Evolutionary conservation across 768 basidiomycete genomes (phyloP).

Genomic region (Gloeostereum incarnatum): DNA sequence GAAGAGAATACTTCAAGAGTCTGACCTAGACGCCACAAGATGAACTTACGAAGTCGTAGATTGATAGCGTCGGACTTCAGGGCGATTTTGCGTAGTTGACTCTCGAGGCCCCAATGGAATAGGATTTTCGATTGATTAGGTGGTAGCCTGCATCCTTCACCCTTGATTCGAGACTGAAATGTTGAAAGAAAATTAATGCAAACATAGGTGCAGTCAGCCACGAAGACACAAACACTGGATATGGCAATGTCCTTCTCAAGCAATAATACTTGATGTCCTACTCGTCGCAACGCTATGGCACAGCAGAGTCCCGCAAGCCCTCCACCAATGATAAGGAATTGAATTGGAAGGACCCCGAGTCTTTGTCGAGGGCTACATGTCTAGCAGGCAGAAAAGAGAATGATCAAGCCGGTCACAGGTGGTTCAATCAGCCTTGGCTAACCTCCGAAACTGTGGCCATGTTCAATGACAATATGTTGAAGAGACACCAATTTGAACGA

Average conservation of each 20-base stretch:
- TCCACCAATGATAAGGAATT: conserved; percentile 26
- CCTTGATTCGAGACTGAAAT: neutral
- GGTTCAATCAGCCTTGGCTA: too few species aligned
- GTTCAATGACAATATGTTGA: too few species aligned
- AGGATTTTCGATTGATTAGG: conserved; percentile 51
- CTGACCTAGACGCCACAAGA: neutral
- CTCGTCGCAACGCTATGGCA: conserved; percentile 40
- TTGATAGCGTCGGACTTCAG: conserved; percentile 17
- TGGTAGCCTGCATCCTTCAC: conserved; percentile 18
- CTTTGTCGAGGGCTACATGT: too few species aligned
- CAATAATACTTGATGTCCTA: conserved; percentile 46
- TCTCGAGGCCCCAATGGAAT: conserved; percentile 41
- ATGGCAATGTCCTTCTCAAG: conserved; percentile 25
- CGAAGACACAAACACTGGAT: neutral
- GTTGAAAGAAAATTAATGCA: neutral
- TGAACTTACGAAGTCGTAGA: conserved; percentile 10
- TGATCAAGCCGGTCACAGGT: too few species aligned
- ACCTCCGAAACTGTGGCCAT: too few species aligned
- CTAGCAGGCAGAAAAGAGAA: too few species aligned
- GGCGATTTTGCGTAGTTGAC: conserved; percentile 13
- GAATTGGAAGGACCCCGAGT: conserved; percentile 17
- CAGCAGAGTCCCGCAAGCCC: conserved; percentile 44
- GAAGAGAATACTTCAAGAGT: neutral
- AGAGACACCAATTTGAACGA: too few species aligned
- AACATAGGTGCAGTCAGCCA: conserved; percentile 1